Base-by-base conservation (phyloP, 345 rosid species). In the Salix exigua region DNA sequence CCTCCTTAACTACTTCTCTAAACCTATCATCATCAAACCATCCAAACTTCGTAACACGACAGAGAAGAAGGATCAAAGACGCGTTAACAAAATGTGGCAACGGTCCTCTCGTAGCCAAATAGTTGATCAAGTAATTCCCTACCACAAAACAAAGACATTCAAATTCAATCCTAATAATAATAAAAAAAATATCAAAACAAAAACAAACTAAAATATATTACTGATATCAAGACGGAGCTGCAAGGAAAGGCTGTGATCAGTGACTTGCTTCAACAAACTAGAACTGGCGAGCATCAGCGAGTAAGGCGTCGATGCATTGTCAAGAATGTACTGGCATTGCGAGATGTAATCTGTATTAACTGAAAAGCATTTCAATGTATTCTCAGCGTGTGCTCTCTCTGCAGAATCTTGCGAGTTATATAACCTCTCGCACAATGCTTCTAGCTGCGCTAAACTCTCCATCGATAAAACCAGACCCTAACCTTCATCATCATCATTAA, bases 261-360 rank as follows among this genome's bases (percentile, higher is more conserved):
- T 91, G 73, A 96, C 98, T 91, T 93, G 99, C 87, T 92, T 93
- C 74, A 96, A 69, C 82, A 96, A 83, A 82, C 98, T 96, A 51
- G 99, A 94, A 88, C 98, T 94, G 65, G 99, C 99, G 18, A 96
- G 98, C 99, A 96, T 96, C 83, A 96, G 84, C 1, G 99, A 94
- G 18, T 96, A 96, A 38, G 99, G 98, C 80, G 94, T 94, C 84
- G 91, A 80, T 31, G 99, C 95, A 79, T 96, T 90, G 84, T 96
- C 99, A 19, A 96, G 98, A 82, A 96, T 96, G 89, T 85, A 96
- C 80, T 94, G 99, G 76, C 99, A 96, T 73, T 96, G 97, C 0
- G 97, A 87, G 55, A 96, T 96, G 86, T 94, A 96, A 51, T 96
- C 98, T 0, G 90, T 92, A 78, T 92, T 96, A 53, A 87, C 90